Conservation (phyloP, 192 early-diverging fungal genomes). For the Chytriomyces hyalinus region DNA sequence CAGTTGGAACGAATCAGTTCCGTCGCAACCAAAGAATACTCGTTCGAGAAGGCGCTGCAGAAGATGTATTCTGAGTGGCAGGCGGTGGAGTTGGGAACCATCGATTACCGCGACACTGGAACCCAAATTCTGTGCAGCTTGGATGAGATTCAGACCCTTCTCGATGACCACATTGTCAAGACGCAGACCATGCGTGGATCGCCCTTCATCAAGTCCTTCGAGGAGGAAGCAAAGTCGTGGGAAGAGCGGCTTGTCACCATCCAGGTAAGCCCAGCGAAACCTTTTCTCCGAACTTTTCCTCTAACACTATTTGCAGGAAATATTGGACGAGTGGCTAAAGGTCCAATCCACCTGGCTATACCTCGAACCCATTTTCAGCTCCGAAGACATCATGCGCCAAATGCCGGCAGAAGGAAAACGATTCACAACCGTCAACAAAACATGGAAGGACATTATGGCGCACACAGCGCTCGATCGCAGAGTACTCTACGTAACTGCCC, state of each 20-base stretch:
- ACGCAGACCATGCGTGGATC: slow-evolving; percentile 67
- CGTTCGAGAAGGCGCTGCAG: slow-evolving; percentile 68
- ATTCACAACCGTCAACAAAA: slow-evolving; percentile 65
- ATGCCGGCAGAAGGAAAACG: slow-evolving; percentile 68
- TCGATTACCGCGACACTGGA: slow-evolving; percentile 67
- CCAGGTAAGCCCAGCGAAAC: slow-evolving; percentile 38
- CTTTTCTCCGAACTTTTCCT: background rate
- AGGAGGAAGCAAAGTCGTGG: slow-evolving; percentile 61
- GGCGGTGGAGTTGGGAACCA: slow-evolving; percentile 55
- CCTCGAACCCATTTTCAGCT: slow-evolving; percentile 66
- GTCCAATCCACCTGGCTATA: slow-evolving; percentile 69
- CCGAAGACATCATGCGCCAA: slow-evolving; percentile 70
- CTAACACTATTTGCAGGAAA: slow-evolving; percentile 47
- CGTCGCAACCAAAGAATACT: slow-evolving; percentile 66
- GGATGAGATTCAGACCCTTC: slow-evolving; percentile 65
- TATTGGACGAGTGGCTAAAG: slow-evolving; percentile 67
- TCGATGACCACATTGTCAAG: slow-evolving; percentile 71
- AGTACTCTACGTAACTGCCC: slow-evolving; percentile 57
- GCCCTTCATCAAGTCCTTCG: slow-evolving; percentile 69
- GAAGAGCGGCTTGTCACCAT: slow-evolving; percentile 58
- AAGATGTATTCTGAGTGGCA: slow-evolving; percentile 71
- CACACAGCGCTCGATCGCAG: slow-evolving; percentile 51
- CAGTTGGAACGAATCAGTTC: slow-evolving; percentile 57
- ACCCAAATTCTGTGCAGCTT: slow-evolving; percentile 60
- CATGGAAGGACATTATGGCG: slow-evolving; percentile 67